Conservation (phyloP, 1,139 yeast genomes). For the Candida neerlandica region DNA sequence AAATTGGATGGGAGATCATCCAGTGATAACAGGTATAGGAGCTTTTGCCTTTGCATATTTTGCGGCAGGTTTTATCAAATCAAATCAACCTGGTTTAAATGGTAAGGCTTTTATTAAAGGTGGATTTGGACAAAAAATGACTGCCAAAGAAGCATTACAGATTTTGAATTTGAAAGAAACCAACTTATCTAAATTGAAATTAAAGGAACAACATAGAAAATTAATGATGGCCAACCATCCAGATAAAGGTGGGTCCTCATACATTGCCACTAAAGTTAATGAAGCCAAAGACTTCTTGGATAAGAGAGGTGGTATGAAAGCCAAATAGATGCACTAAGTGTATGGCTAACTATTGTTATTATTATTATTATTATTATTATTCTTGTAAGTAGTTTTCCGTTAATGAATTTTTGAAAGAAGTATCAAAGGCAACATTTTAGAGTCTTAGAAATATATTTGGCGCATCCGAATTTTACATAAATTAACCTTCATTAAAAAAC, state of each 20-base stretch:
- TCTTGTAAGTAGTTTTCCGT: constrained; percentile 10
- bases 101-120: constrained; percentile 80
- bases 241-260: constrained; percentile 96
- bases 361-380: background rate
- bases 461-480: background rate
- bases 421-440: background rate
- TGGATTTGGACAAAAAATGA: constrained; percentile 88
- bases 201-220: constrained; percentile 90
- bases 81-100: constrained; percentile 70
- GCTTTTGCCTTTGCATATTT: constrained; percentile 65
- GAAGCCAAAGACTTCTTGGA: constrained; percentile 95
- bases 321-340: constrained; percentile 25
- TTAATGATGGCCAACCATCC: constrained; percentile 94
- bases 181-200: constrained; percentile 69
- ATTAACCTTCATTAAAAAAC: background rate
- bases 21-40: constrained; percentile 73
- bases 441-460: background rate
- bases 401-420: background rate
- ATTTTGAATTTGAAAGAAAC: constrained; percentile 84
- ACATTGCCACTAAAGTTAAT: constrained; percentile 91
- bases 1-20: constrained; percentile 73
- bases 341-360: background rate
- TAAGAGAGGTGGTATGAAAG: constrained; percentile 69
- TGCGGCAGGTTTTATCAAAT: constrained; percentile 69
- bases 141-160: constrained; percentile 85